Evolutionary conservation across 192 early-diverging fungal species (phyloP).

Genomic region (Linderina pennispora): DNA sequence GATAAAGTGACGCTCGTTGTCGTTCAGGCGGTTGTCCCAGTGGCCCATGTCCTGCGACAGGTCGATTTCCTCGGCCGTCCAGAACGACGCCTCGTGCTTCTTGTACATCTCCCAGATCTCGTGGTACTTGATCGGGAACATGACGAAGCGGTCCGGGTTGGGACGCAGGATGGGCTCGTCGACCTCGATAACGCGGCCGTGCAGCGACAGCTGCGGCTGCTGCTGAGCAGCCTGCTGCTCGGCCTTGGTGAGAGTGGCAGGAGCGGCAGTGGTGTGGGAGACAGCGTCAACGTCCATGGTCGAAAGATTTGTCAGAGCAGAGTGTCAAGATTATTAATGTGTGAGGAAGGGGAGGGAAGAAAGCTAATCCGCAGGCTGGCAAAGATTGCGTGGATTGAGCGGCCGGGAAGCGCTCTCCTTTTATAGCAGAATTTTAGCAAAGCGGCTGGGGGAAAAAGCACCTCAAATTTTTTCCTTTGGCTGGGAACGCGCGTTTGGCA

Average conservation of each 20-base stretch:
- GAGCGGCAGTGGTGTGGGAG: conserved; percentile 2
- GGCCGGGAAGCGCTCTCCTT: too few relatives aligned
- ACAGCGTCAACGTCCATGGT: conserved; percentile 21
- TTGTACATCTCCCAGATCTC: conserved; percentile 99
- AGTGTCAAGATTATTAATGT: not conserved
- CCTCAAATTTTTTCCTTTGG: too few relatives aligned
- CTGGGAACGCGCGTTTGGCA: too few relatives aligned
- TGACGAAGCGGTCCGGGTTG: conserved; percentile 78
- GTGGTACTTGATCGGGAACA: conserved; percentile 92
- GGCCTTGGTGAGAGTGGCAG: conserved; percentile 16
- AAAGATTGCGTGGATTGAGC: too few relatives aligned
- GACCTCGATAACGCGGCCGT: conserved; percentile 34
- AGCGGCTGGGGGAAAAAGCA: too few relatives aligned
- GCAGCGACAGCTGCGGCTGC: conserved; percentile 28
- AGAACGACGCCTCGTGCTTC: conserved; percentile 95
- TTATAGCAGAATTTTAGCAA: too few relatives aligned
- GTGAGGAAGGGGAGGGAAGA: not conserved
- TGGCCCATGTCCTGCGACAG: conserved; percentile 84
- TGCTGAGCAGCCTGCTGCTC: conserved; percentile 25
- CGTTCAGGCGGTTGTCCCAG: conserved; percentile 78
- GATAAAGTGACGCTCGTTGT: conserved; percentile 88
- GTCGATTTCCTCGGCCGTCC: conserved; percentile 96
- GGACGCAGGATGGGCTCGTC: conserved; percentile 56
- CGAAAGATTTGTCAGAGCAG: not conserved
- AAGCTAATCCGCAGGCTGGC: too few relatives aligned